These are phyloP conservation scores for Limnomonas spitsbergensis DNA, from an alignment of 139 green algal genomes.

Conservation along the genomic window DNA sequence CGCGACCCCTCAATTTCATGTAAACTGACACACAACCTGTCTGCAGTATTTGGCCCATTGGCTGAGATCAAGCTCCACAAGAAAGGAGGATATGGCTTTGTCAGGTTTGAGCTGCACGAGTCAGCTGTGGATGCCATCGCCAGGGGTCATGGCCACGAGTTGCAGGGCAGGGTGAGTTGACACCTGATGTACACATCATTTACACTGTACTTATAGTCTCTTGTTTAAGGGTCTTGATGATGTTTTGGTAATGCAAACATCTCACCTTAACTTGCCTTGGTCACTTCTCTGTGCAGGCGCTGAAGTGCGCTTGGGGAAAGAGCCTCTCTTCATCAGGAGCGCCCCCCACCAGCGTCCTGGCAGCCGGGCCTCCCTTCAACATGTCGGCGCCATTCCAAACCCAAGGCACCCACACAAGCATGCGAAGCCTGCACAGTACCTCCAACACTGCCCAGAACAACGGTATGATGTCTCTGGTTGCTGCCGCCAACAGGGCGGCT, in stretches of 20 bases:
- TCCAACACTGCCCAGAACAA: no score
- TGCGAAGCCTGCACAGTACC: no score
- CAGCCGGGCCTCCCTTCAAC: background rate
- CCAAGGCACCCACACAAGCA: no score
- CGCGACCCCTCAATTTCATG: no score
- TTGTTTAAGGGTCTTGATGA: no score
- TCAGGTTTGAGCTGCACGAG: conserved; percentile 12
- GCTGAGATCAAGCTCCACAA: conserved; percentile 19
- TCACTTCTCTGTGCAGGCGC: background rate
- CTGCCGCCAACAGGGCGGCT: no score
- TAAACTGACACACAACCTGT: no score
- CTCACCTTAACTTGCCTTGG: no score
- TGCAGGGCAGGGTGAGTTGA: conserved; percentile 10
- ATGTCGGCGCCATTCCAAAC: background rate
- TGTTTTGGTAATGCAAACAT: no score
- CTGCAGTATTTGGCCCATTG: background rate
- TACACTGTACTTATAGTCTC: no score
- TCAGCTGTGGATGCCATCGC: conserved; percentile 14
- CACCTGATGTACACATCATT: no score
- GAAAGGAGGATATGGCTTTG: conserved; percentile 20
- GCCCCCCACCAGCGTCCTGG: background rate
- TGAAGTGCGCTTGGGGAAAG: conserved; percentile 5
- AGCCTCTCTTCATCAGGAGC: background rate
- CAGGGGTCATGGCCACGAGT: background rate
- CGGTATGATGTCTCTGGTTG: no score